Percentiles rank a stretch among this genome's conserved stretches.
Conservation (phyloP, 2,329 filamentous ascomycete genomes). For the Dryadomyces quercivorus region DNA sequence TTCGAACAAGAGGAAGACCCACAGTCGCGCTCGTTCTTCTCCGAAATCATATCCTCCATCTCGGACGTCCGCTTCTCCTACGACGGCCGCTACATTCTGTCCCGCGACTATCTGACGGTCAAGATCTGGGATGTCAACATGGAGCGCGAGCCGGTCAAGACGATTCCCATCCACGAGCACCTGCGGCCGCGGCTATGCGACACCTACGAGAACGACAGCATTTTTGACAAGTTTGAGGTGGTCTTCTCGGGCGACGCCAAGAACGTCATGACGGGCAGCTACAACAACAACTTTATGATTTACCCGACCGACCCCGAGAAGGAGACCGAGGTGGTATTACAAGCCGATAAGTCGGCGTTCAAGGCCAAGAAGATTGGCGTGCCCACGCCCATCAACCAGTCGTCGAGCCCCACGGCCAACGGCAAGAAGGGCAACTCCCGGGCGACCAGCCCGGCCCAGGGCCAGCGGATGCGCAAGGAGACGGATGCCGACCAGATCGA, state of each 20-base stretch:
- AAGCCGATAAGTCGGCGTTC: slow-evolving; percentile 98
- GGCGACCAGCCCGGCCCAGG: slow-evolving; percentile 78
- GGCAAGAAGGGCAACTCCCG: slow-evolving; percentile 82
- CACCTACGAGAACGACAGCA: slow-evolving; percentile 98
- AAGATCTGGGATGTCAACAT: slow-evolving; percentile 99
- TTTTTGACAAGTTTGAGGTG: slow-evolving; percentile 99
- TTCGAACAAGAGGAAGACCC: slow-evolving; percentile 99
- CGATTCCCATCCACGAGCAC: slow-evolving; percentile 97
- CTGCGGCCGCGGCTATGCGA: slow-evolving; percentile 88
- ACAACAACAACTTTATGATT: slow-evolving; percentile 99
- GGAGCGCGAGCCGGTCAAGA: slow-evolving; percentile 95
- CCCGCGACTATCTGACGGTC: slow-evolving; percentile 93
- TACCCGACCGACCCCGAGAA: slow-evolving; percentile 93
- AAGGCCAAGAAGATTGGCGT: slow-evolving; percentile 99
- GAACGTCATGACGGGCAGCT: slow-evolving; percentile 99
- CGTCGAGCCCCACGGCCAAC: slow-evolving; percentile 60
- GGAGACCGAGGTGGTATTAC: slow-evolving; percentile 92
- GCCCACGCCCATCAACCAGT: slow-evolving; percentile 85
- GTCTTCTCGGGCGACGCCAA: slow-evolving; percentile 97
- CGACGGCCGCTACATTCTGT: slow-evolving; percentile 93
- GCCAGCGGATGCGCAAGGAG: slow-evolving; percentile 95
- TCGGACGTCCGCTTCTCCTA: slow-evolving; percentile 96
- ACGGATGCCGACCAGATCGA: slow-evolving; percentile 99
- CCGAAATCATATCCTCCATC: slow-evolving; percentile 98
- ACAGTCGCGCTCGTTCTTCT: slow-evolving; percentile 95